Conservation (phyloP, 2,329 filamentous ascomycete genomes). For the Cadophora sp. region DNA sequence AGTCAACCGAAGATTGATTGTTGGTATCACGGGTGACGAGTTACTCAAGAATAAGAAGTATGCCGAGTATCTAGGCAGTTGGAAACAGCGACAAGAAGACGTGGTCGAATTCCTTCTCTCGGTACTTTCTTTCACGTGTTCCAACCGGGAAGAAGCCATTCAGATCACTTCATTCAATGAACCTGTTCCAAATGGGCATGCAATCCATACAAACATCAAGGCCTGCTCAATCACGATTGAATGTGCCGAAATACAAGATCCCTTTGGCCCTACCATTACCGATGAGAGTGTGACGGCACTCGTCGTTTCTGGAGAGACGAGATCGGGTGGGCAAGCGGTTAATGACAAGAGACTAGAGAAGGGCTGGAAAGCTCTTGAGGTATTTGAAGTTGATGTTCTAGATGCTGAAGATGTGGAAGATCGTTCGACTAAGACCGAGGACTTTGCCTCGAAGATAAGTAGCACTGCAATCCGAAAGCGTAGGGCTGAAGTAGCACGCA, state of each 20-base stretch:
- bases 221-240: slow-evolving; percentile 69
- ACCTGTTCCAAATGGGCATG: slow-evolving; percentile 52
- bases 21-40: slow-evolving; percentile 89
- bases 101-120: slow-evolving; percentile 77
- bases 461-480: slow-evolving; percentile 81
- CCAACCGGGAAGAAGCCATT: slow-evolving; percentile 46
- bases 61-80: slow-evolving; percentile 79
- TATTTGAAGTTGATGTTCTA: slow-evolving; percentile 90
- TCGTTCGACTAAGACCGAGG: slow-evolving; percentile 53
- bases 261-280: slow-evolving; percentile 89
- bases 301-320: slow-evolving; percentile 88
- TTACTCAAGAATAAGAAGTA: slow-evolving; percentile 90
- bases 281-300: slow-evolving; percentile 79
- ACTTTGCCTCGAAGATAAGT: slow-evolving; percentile 86
- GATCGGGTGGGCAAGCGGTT: slow-evolving; percentile 81
- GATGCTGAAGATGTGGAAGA: slow-evolving; percentile 67
- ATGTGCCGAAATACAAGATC: slow-evolving; percentile 85
- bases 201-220: slow-evolving; percentile 64
- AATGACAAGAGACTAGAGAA: slow-evolving; percentile 81
- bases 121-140: slow-evolving; percentile 56
- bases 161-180: slow-evolving; percentile 38
- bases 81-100: slow-evolving; percentile 73
- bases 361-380: slow-evolving; percentile 76
- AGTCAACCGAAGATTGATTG: slow-evolving; percentile 65
- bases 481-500: slow-evolving; percentile 39